A percentile compares a stretch with the other conserved stretches of the same genome.
Evolutionary conservation across 2,329 filamentous ascomycete species (phyloP).

Genomic region (Pyricularia grisea): DNA sequence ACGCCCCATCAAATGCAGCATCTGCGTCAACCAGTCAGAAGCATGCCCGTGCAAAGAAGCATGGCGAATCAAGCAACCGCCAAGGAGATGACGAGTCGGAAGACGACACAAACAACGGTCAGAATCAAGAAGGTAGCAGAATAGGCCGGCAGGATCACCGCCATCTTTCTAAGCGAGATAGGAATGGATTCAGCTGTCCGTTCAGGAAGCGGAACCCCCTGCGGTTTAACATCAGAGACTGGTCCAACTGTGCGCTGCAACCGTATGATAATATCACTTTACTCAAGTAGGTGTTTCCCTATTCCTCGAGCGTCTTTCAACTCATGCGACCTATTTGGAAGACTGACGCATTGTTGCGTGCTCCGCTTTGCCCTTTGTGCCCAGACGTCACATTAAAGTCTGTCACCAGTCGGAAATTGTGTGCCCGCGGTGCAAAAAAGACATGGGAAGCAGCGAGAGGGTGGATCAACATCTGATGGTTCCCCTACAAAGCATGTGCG

Average conservation of each 20-base stretch:
- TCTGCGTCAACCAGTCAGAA: neutral
- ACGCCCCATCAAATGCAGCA: neutral
- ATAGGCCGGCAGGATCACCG: neutral
- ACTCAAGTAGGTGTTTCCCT: neutral
- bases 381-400: neutral
- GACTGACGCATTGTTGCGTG: neutral
- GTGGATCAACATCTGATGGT: neutral
- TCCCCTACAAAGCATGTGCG: neutral
- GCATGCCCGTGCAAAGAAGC: neutral
- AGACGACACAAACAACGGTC: neutral
- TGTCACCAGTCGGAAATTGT: neutral
- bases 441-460: neutral
- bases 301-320: neutral
- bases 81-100: neutral
- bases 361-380: neutral
- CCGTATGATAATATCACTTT: neutral
- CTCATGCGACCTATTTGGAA: neutral
- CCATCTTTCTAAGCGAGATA: neutral
- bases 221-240: conserved; percentile 3
- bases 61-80: neutral
- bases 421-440: neutral
- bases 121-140: neutral
- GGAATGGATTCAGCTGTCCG: neutral
- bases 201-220: conserved; percentile 5
- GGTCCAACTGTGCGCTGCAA: neutral